Percentiles rank a stretch among this genome's conserved stretches.
phyloP scores from a whole-genome alignment of 768 basidiomycete genomes.

The Boletus coccyginus region DNA sequence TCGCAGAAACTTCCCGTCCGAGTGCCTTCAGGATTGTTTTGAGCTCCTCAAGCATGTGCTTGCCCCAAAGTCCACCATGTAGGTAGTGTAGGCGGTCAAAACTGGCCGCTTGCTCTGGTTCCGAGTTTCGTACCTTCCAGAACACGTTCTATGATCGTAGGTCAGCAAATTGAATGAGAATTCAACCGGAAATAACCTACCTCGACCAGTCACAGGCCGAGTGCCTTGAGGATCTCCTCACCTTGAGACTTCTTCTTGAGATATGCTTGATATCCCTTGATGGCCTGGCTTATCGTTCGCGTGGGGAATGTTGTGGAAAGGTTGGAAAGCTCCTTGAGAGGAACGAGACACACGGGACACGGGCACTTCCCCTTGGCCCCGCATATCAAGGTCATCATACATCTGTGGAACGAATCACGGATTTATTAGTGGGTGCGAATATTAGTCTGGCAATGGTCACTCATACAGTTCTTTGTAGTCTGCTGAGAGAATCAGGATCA shows the following conservation, averaged over 20 bases:
- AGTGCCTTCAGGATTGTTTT: neutral
- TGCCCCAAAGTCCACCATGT: neutral
- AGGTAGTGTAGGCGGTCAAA: neutral
- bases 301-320: neutral
- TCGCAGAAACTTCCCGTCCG: neutral
- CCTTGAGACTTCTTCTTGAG: neutral
- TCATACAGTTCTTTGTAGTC: neutral
- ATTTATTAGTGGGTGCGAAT: too few species aligned
- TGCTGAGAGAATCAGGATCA: neutral
- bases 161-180: neutral
- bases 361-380: too few species aligned
- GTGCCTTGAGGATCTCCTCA: neutral
- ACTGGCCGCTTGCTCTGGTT: neutral
- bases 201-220: neutral
- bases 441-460: neutral
- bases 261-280: neutral
- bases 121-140: neutral
- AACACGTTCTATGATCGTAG: neutral
- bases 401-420: too few species aligned
- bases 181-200: neutral
- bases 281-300: neutral
- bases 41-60: neutral
- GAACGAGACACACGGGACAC: too few species aligned
- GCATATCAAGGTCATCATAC: too few species aligned
- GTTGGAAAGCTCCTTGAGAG: neutral